A percentile compares a stretch with the other conserved stretches of the same genome.
These are phyloP conservation scores for Penicillium argentinense DNA, from an alignment of 495 filamentous ascomycete genomes.

Conservation along the genomic window DNA sequence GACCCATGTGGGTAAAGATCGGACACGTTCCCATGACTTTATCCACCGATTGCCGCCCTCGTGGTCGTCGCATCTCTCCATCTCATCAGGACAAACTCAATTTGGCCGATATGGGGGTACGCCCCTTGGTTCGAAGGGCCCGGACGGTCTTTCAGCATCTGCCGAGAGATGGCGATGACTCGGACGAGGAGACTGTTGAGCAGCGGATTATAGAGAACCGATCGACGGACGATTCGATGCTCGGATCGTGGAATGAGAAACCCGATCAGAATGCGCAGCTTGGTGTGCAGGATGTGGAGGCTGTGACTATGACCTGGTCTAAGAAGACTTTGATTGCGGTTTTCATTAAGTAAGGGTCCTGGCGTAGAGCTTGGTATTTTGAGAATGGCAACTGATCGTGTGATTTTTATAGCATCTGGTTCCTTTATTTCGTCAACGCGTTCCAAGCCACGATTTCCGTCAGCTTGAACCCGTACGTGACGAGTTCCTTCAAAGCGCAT, in stretches of 20 bases:
- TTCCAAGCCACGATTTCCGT: conserved; percentile 25
- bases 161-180: neutral
- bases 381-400: neutral
- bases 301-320: conserved; percentile 33
- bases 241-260: neutral
- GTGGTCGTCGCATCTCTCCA: neutral
- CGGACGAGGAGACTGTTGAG: neutral
- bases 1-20: conserved; percentile 4
- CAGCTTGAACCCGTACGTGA: conserved; percentile 29
- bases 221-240: too few relatives aligned
- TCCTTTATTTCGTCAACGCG: conserved; percentile 22
- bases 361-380: neutral
- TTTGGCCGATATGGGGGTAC: conserved; percentile 6
- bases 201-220: neutral
- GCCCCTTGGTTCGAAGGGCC: conserved; percentile 8
- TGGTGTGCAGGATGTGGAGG: conserved; percentile 37
- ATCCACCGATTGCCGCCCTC: neutral
- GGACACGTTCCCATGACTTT: neutral
- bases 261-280: conserved; percentile 14
- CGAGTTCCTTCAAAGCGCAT: conserved; percentile 29
- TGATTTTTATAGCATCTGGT: conserved; percentile 25
- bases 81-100: too few relatives aligned
- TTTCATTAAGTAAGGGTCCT: conserved; percentile 29
- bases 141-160: conserved; percentile 8
- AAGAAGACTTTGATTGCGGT: conserved; percentile 27